Percentiles rank a stretch among this genome's conserved stretches.
These are phyloP conservation scores for Vachellia collinsii DNA, from an alignment of 306 rosid genomes.

Conservation along the genomic window DNA sequence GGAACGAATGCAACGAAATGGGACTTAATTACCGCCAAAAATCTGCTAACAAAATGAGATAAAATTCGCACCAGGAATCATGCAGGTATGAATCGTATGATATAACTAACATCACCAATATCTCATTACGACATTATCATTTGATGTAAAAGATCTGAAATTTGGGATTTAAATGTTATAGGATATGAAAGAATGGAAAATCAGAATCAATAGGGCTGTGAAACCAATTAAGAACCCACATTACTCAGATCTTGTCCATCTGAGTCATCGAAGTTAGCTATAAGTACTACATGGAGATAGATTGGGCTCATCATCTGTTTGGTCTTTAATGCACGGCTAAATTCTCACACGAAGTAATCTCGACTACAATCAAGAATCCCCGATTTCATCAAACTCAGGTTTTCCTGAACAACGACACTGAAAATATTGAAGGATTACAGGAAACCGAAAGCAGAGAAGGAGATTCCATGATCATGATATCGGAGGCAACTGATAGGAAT, in stretches of 20 bases:
- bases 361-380: not conserved
- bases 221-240: not conserved
- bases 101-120: not conserved
- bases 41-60: not conserved
- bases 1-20: not conserved
- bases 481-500: not conserved
- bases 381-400: not conserved
- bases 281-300: not conserved
- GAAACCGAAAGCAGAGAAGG: not conserved
- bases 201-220: slow-evolving; percentile 11
- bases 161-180: slow-evolving; percentile 32
- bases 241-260: not conserved
- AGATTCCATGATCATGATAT: not conserved
- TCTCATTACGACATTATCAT: slow-evolving; percentile 20
- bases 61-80: not conserved
- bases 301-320: not conserved
- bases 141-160: slow-evolving; percentile 40
- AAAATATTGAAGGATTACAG: not conserved
- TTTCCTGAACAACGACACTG: not conserved
- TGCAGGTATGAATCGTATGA: not conserved
- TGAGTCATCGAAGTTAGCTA: slow-evolving; percentile 3
- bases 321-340: not conserved
- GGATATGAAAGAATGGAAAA: not conserved
- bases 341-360: not conserved
- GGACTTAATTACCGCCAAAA: not conserved